Evolutionary conservation across 495 filamentous ascomycete genomes (phyloP), one percentile per base, ranked within the genome.

Genomic region (Aspergillus hancockii): DNA sequence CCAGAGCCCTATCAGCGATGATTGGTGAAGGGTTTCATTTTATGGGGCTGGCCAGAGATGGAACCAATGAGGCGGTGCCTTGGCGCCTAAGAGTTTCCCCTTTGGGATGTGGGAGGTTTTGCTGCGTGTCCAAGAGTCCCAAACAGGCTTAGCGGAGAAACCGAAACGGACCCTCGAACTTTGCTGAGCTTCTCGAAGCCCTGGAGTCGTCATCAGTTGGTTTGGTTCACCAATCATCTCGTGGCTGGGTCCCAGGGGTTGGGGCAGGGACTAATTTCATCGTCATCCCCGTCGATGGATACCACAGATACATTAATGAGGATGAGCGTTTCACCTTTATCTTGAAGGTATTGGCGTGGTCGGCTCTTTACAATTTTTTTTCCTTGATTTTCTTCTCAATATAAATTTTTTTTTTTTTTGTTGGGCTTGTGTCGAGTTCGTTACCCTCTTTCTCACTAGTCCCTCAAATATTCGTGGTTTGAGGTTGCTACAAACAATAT

Each of bases 181-280:
- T 55, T 61, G 63, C 56, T 57, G 55, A 49, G 54, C 64, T 66
- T 66, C 64, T 36, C 47, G 64, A 66, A 66, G 64, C 45, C 54
- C 55, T 38, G 55, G 49, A 55, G 54, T 66, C 64, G 64, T 66
- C 60, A 66, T 59, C 64, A 22, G 50, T 52, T 25, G 49, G 18
- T 43, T 52, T 45, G 56, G 56, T 52, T 36, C 34, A 10, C 34
- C 34, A 36, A 36, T 36, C 34, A 36, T 3, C 4, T 5, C 12
- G 8, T 36, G 31, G n/a, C n/a, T 43, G 31, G n/a, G 49, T 45
- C 23, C 32, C 7, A 34, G 57, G 57, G 50, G 3, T 40, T 60
- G 58, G 58, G 54, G 54, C 41, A 49, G 54, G 54, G 25, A 31
- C 56, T 25, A 51, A 54, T 19, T 28, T 55, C 55, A 51, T 58